Base-by-base conservation (phyloP, 2,329 filamentous ascomycete species). In the Talaromyces albobiverticillius region DNA sequence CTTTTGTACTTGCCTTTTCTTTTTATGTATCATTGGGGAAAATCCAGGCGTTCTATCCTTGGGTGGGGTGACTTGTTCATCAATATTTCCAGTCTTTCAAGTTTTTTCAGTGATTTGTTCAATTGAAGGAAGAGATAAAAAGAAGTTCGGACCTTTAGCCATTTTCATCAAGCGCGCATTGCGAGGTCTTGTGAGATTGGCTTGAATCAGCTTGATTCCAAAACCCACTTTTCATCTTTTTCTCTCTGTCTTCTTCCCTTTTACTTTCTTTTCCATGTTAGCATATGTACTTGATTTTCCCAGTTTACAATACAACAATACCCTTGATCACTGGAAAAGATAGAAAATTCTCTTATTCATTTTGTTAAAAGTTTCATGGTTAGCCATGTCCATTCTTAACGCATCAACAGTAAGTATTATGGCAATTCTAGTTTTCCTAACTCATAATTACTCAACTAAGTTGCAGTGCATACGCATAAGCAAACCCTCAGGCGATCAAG, bases 81-180 rank as follows among this genome's bases (percentile, higher is more conserved):
- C n/a, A n/a, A n/a, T 56, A 61, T 47, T 32, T 46, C 23, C 32
- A 29, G 29, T 23, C 45, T 22, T 43, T 36, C 43, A 46, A 20
- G 16, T 14, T 51, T n/a, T n/a, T 51, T 41, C 41, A 36, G 13
- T 36, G 6, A 14, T 16, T 14, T 3, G 13, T 14, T 4, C 5
- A 11, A 16, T 40, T 40, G 36, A 20, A 40, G 36, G 16, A 40
- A 16, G 10, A n/a, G 3, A 13, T n/a, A 3, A 9, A 16, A 7
- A 40, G 20, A 20, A 13, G 18, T 18, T 40, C 10, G 26, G 10
- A 29, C 10, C 10, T 5, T 10, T 10, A 29, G 10, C 26, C 26
- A 29, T 29, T n/a, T n/a, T n/a, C n/a, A n/a, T n/a, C n/a, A n/a
- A n/a, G n/a, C n/a, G n/a, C n/a, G n/a, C 10, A 6, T 40, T 22